These are phyloP conservation scores for Lasiosphaeria hispida DNA, from an alignment of 495 filamentous ascomycete genomes.

Conservation along the genomic window DNA sequence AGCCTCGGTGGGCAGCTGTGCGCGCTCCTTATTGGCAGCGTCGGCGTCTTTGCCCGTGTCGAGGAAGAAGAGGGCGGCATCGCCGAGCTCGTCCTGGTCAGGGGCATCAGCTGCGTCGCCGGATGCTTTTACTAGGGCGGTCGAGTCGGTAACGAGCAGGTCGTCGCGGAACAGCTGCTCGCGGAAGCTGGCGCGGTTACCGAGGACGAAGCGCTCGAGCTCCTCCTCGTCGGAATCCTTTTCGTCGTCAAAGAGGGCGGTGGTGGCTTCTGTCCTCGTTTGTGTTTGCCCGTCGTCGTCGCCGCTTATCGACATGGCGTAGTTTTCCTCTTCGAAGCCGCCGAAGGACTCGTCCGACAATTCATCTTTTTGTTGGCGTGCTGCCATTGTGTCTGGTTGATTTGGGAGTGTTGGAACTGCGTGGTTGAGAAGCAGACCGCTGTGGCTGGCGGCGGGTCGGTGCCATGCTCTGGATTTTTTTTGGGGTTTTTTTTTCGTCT, in stretches of 20 bases:
- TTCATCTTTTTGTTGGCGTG: constrained; percentile 23
- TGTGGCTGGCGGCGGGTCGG: not conserved
- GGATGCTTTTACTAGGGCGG: constrained; percentile 35
- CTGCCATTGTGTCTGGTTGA: constrained; percentile 8
- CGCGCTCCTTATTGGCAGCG: constrained; percentile 32
- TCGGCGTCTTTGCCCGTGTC: constrained; percentile 35
- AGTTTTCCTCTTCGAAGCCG: constrained; percentile 36
- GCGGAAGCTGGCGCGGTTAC: constrained; percentile 76
- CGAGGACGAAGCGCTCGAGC: constrained; percentile 82
- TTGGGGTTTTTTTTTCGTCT: constrained; percentile 25
- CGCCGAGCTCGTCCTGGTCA: constrained; percentile 51
- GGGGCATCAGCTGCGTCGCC: constrained; percentile 31
- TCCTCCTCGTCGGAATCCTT: constrained; percentile 81
- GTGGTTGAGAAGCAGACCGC: too few relatives aligned
- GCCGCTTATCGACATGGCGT: constrained; percentile 23
- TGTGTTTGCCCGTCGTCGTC: constrained; percentile 35
- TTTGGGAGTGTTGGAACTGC: too few relatives aligned
- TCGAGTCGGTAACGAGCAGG: constrained; percentile 31
- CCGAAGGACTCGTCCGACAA: constrained; percentile 31
- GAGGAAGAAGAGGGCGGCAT: constrained; percentile 58
- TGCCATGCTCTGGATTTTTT: constrained; percentile 27
- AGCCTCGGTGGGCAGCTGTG: constrained; percentile 29
- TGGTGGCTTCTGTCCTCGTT: constrained; percentile 18
- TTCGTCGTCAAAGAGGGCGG: constrained; percentile 36
- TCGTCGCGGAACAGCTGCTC: constrained; percentile 59